phyloP scores from a whole-genome alignment of 2,329 filamentous ascomycete genomes.

The Monosporascus sp. region DNA sequence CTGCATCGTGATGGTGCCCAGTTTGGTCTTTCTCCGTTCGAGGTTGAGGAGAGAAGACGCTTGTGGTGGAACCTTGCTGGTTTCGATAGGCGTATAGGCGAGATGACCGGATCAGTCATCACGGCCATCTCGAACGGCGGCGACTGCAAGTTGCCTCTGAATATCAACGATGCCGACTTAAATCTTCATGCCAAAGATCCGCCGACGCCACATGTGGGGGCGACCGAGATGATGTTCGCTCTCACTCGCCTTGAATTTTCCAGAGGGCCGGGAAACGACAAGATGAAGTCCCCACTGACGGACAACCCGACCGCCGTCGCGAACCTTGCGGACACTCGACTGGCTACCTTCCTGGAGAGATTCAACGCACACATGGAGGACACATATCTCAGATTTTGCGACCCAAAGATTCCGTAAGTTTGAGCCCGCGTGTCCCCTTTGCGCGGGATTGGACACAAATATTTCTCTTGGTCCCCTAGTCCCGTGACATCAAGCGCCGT shows the following conservation, averaged over 20 bases:
- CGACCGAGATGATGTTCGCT: constrained; percentile 58
- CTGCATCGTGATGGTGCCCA: constrained; percentile 59
- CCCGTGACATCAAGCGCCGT: background rate
- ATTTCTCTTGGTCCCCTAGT: background rate
- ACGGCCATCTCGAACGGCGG: constrained; percentile 49
- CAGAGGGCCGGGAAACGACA: constrained; percentile 47
- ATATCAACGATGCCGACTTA: constrained; percentile 58
- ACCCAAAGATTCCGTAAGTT: constrained; percentile 47
- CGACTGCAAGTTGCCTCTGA: constrained; percentile 54
- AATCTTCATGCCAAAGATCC: constrained; percentile 52
- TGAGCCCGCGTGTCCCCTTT: background rate
- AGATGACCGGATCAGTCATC: constrained; percentile 57
- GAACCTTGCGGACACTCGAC: constrained; percentile 46
- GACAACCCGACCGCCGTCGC: constrained; percentile 37
- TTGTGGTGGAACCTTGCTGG: constrained; percentile 69
- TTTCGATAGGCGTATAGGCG: constrained; percentile 64
- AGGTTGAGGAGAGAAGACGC: constrained; percentile 65
- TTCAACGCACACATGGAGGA: constrained; percentile 53
- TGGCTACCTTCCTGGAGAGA: constrained; percentile 45
- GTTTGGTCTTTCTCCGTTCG: constrained; percentile 49
- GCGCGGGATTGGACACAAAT: background rate
- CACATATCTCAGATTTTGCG: constrained; percentile 51
- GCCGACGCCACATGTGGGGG: constrained; percentile 42
- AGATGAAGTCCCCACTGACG: constrained; percentile 29
- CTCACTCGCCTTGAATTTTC: constrained; percentile 53